Conservation (phyloP, 176 grass and related monocot species). For the Tillandsia leiboldiana region DNA sequence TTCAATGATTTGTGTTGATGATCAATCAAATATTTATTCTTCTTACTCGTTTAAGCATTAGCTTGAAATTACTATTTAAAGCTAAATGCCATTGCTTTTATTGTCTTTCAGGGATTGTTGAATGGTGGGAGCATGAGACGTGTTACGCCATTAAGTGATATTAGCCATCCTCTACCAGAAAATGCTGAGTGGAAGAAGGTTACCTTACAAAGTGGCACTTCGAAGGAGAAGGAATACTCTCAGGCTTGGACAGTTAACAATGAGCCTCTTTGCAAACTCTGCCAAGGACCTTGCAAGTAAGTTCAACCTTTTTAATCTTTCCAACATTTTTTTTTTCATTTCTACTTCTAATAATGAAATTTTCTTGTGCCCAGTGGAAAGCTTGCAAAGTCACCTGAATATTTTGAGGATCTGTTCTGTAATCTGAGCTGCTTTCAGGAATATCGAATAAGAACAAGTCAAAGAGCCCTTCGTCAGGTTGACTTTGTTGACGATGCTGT, state of each 20-base stretch:
- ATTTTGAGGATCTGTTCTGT: conserved; percentile 98
- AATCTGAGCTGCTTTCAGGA: conserved; percentile 62
- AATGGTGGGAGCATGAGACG: conserved; percentile 86
- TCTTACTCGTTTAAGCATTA: too few species aligned
- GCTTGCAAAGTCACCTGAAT: conserved; percentile 85
- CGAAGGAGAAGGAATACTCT: conserved; percentile 57
- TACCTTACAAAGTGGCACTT: conserved; percentile 36
- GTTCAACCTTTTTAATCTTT: conserved; percentile 3
- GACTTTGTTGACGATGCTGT: not conserved
- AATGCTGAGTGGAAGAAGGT: conserved; percentile 89
- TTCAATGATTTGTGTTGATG: not conserved
- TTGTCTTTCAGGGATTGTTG: conserved; percentile 55
- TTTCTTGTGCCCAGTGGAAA: conserved; percentile 43
- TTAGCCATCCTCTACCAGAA: conserved; percentile 71
- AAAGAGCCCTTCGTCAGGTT: conserved; percentile 65
- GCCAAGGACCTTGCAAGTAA: conserved; percentile 81
- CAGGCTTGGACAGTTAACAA: conserved; percentile 59
- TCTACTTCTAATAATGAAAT: conserved; percentile 9
- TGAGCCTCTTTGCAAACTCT: conserved; percentile 90
- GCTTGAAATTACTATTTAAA: too few species aligned
- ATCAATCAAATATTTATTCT: not conserved
- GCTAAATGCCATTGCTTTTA: too few species aligned
- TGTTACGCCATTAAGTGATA: conserved; percentile 39
- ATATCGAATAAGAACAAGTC: conserved; percentile 70
- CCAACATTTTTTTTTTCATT: not conserved